phyloP scores from a whole-genome alignment of 129 eudicot species.

The Lactuca saligna region DNA sequence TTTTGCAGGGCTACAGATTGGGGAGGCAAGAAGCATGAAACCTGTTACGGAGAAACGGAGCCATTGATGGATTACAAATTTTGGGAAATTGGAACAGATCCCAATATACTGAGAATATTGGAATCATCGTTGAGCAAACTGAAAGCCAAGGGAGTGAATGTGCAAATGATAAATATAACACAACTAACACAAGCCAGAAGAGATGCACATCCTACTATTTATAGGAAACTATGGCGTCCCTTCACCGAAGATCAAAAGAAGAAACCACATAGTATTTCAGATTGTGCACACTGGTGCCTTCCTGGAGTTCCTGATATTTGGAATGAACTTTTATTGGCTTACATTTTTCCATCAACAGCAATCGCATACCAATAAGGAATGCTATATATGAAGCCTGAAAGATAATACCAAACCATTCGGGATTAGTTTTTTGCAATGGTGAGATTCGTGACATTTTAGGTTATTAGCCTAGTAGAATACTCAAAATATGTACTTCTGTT shows the following conservation, averaged over 20 bases:
- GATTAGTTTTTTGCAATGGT: too few species aligned
- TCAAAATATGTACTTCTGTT: neutral
- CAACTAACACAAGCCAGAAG: constrained; percentile 65
- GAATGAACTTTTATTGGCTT: constrained; percentile 63
- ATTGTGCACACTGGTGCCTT: constrained; percentile 83
- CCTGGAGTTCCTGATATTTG: constrained; percentile 81
- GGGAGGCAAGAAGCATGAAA: constrained; percentile 40
- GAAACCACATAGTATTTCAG: constrained; percentile 44
- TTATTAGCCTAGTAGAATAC: neutral
- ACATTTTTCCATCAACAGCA: neutral
- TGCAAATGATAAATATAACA: constrained; percentile 60
- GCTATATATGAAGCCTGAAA: neutral
- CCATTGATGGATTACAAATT: constrained; percentile 37
- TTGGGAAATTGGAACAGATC: constrained; percentile 46
- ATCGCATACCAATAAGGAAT: neutral
- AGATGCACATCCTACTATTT: constrained; percentile 68
- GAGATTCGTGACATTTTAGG: neutral
- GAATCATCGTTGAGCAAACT: constrained; percentile 38
- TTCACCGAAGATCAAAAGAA: constrained; percentile 39
- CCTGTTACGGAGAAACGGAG: constrained; percentile 60
- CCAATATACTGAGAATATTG: constrained; percentile 41
- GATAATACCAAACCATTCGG: too few species aligned
- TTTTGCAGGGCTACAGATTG: constrained; percentile 58
- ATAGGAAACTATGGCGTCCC: constrained; percentile 69
- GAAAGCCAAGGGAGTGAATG: constrained; percentile 39